Evolutionary conservation across 106 monocot genomes (phyloP).

Genomic region (Iris macrosiphon): DNA sequence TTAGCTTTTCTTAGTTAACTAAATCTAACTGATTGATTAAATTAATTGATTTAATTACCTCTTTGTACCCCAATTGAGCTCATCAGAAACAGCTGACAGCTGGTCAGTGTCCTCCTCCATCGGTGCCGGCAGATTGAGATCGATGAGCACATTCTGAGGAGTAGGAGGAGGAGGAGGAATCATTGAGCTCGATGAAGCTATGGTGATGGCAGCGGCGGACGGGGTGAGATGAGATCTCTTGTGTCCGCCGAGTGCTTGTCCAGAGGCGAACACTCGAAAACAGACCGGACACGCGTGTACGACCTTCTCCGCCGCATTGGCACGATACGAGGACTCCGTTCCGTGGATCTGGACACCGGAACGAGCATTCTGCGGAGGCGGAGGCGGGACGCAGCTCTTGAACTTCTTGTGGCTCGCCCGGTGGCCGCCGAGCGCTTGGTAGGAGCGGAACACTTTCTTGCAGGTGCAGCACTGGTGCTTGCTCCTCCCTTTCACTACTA

Average conservation of each 20-base stretch:
- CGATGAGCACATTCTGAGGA: conserved; percentile 3
- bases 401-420: conserved; percentile 40
- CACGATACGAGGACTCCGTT: background rate
- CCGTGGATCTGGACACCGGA: background rate
- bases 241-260: conserved; percentile 76
- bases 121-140: conserved; percentile 45
- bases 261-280: conserved; percentile 44
- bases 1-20: too few species aligned
- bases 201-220: background rate
- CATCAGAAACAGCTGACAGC: background rate
- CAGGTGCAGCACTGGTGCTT: conserved; percentile 5
- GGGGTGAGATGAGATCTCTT: conserved; percentile 37
- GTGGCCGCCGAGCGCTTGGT: conserved; percentile 15
- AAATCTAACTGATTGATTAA: too few species aligned
- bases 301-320: background rate
- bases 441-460: conserved; percentile 14
- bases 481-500: background rate
- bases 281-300: conserved; percentile 57
- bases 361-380: background rate
- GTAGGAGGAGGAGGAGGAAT: background rate
- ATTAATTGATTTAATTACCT: too few species aligned
- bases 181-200: background rate
- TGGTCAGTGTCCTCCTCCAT: background rate
- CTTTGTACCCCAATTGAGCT: too few species aligned
- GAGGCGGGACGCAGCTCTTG: conserved; percentile 7